phyloP scores from a whole-genome alignment of 768 basidiomycete genomes.

The Rhizopogon vesiculosus region DNA sequence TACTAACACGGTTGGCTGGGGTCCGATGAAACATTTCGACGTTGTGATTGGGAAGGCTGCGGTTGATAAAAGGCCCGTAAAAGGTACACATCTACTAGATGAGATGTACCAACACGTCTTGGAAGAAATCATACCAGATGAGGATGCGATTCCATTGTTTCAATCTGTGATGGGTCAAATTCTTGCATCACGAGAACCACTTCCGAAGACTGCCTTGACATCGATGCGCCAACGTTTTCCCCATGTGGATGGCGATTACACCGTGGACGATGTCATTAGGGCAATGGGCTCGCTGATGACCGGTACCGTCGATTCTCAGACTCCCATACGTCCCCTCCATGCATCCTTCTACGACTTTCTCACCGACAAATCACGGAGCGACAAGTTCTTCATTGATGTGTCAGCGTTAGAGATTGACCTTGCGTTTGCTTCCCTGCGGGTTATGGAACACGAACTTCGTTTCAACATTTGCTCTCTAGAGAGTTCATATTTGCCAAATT shows the following conservation, averaged over 20 bases:
- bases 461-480: constrained; percentile 33
- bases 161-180: no score
- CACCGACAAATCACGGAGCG: constrained; percentile 7
- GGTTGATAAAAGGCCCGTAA: no score
- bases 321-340: neutral
- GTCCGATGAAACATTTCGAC: no score
- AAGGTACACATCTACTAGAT: no score
- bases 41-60: no score
- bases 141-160: no score
- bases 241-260: neutral
- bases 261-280: constrained; percentile 1
- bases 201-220: no score
- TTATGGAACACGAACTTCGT: constrained; percentile 24
- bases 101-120: no score
- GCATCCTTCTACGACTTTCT: constrained; percentile 25
- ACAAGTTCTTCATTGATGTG: constrained; percentile 9
- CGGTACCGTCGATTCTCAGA: neutral
- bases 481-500: constrained; percentile 25
- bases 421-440: constrained; percentile 15
- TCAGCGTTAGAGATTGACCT: constrained; percentile 12
- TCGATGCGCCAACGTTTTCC: no score
- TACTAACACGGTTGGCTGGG: no score
- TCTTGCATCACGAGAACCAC: no score
- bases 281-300: constrained; percentile 4
- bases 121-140: no score